Conservation (phyloP, 805 yeast genomes). For the Kuraishia floccosa region DNA sequence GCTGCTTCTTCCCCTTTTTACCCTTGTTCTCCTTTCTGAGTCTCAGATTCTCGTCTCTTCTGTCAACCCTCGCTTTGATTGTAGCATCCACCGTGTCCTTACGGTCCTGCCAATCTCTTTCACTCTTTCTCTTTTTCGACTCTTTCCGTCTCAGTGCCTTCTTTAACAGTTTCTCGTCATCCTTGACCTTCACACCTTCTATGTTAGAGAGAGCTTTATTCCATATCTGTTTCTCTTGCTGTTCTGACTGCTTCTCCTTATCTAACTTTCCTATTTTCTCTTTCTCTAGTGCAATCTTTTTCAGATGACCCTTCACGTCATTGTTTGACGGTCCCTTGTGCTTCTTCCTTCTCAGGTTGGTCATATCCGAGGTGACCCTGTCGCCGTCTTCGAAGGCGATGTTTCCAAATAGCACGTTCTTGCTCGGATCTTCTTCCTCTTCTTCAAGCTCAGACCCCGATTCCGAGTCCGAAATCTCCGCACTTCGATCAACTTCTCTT, state of each 20-base stretch:
- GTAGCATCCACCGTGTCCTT: slow-evolving; percentile 69
- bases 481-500: slow-evolving; percentile 17
- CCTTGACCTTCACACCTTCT: slow-evolving; percentile 81
- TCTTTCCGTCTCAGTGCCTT: slow-evolving; percentile 82
- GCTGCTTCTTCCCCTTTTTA: slow-evolving; percentile 62
- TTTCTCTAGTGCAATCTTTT: slow-evolving; percentile 64
- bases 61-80: slow-evolving; percentile 64
- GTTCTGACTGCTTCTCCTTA: slow-evolving; percentile 45
- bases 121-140: slow-evolving; percentile 74
- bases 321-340: slow-evolving; percentile 78
- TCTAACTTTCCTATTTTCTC: slow-evolving; percentile 47
- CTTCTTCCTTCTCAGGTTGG: slow-evolving; percentile 45
- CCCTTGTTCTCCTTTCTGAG: slow-evolving; percentile 82
- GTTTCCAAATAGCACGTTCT: slow-evolving; percentile 60
- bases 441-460: slow-evolving; percentile 20
- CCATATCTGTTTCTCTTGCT: slow-evolving; percentile 76
- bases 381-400: slow-evolving; percentile 78
- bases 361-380: slow-evolving; percentile 63
- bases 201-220: slow-evolving; percentile 71
- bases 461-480: slow-evolving; percentile 21
- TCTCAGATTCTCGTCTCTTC: slow-evolving; percentile 86
- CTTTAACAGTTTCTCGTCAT: slow-evolving; percentile 79
- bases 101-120: slow-evolving; percentile 87
- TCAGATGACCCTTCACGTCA: slow-evolving; percentile 77
- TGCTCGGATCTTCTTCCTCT: slow-evolving; percentile 16